Conservation (phyloP, 306 rosid species). For the Trifolium subterraneum region DNA sequence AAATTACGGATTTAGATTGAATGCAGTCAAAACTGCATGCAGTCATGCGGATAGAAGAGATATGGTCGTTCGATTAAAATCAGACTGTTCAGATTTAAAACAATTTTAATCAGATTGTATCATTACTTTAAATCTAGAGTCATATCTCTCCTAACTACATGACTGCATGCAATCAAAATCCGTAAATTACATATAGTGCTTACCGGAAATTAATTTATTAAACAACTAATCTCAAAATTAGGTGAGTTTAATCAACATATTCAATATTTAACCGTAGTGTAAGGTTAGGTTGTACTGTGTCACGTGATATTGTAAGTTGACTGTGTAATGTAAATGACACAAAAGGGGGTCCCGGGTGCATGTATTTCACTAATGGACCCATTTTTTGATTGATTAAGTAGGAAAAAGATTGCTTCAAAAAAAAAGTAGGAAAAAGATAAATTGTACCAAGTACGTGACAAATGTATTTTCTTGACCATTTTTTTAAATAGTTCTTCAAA, state of each 20-base stretch:
- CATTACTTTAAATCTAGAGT: too few species aligned
- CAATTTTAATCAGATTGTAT: too few species aligned
- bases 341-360: neutral
- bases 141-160: too few species aligned
- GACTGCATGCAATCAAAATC: too few species aligned
- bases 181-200: neutral
- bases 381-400: slow-evolving; percentile 13
- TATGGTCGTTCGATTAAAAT: too few species aligned
- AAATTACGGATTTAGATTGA: too few species aligned
- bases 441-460: neutral
- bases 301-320: slow-evolving; percentile 37
- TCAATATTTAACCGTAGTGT: neutral
- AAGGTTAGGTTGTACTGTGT: neutral
- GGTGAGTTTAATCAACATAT: neutral
- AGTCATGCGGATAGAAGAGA: too few species aligned
- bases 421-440: slow-evolving; percentile 24
- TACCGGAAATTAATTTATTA: neutral
- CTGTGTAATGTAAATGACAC: neutral
- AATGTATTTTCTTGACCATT: neutral
- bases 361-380: slow-evolving; percentile 44
- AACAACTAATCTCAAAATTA: neutral
- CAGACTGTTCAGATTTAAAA: too few species aligned
- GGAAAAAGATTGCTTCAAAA: slow-evolving; percentile 33
- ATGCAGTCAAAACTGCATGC: too few species aligned
- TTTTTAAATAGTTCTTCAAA: too few species aligned